Evolutionary conservation across 371 early-diverging fungal genomes (phyloP), one percentile per base, ranked within the genome.

Genomic region (Actinomortierella ambigua): DNA sequence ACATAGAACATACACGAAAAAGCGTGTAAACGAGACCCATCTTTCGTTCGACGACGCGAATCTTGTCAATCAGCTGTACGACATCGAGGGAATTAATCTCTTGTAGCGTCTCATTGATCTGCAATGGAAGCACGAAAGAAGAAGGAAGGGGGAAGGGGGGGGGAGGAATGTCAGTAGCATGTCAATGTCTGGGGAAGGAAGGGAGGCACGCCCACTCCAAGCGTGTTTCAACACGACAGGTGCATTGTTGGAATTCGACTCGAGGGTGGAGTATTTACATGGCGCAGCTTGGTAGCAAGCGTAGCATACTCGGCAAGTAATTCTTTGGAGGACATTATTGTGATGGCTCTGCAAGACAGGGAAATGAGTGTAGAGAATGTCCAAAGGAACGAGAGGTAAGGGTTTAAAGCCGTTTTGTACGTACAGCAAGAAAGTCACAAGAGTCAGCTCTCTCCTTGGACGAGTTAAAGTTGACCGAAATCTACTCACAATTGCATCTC

Each of bases 271-370:
- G n/a, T n/a, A n/a, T n/a, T 61, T 71, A 71, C 73, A 53, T 71
- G 63, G 43, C 62, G 52, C 14, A 71, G 23, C 55, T 58, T 66
- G 13, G 63, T 17, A 7, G 59, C 54, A 14, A 71, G 66, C 20
- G 59, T 63, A 27, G 60, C n/a, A 15, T 71, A 71, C 43, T 71
- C 73, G 17, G 27, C 57, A 22, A 71, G 59, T 24, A 71, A 56
- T 28, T 71, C 73, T 49, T 66, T 71, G 29, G 73, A 62, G 14
- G 73, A 66, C 73, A 71, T n/a, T n/a, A n/a, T n/a, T n/a, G n/a
- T 71, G 52, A 20, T n/a, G 40, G 28, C 34, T 34, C 7, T 4
- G 4, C 11, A 34, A 11, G 11, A 34, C 7, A 34, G 34, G 34
- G 11, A 11, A 11, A 34, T 6, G 34, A 11, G 34, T n/a, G n/a